Evolutionary conservation across 805 yeast species (phyloP).

Genomic region (Suhomyces faveliae): DNA sequence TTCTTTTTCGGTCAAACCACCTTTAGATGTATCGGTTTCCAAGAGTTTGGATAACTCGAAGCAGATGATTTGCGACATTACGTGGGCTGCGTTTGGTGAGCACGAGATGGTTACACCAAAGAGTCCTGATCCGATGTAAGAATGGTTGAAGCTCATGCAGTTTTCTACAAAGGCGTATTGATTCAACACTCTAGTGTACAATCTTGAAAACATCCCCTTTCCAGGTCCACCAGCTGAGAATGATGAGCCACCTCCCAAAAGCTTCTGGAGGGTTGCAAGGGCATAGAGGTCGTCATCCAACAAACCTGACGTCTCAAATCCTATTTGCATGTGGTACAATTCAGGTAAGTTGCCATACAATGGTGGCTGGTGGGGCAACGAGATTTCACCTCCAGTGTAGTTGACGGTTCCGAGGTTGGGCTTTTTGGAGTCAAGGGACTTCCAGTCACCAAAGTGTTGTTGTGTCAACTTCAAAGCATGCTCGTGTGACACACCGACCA

Average conservation of each 20-base stretch:
- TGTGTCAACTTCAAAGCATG: conserved; percentile 64
- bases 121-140: conserved; percentile 85
- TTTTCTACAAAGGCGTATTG: conserved; percentile 89
- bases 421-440: conserved; percentile 10
- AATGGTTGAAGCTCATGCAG: conserved; percentile 83
- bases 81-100: conserved; percentile 81
- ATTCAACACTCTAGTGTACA: conserved; percentile 87
- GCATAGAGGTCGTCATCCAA: conserved; percentile 86
- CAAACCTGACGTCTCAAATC: conserved; percentile 84
- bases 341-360: conserved; percentile 59
- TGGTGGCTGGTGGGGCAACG: conserved; percentile 40
- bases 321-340: conserved; percentile 80
- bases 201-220: conserved; percentile 95
- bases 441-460: conserved; percentile 64
- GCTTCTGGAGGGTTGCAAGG: conserved; percentile 82
- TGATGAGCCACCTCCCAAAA: conserved; percentile 96
- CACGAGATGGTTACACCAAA: conserved; percentile 88
- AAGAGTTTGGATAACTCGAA: conserved; percentile 37
- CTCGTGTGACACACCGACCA: conserved; percentile 79
- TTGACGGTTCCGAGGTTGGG: conserved; percentile 56
- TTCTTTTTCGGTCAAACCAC: conserved; percentile 67
- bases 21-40: conserved; percentile 37
- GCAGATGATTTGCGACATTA: conserved; percentile 75
- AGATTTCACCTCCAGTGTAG: conserved; percentile 50
- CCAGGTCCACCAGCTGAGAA: conserved; percentile 99